phyloP scores from a whole-genome alignment of 2,329 filamentous ascomycete species.

The Shiraia bambusicola region DNA sequence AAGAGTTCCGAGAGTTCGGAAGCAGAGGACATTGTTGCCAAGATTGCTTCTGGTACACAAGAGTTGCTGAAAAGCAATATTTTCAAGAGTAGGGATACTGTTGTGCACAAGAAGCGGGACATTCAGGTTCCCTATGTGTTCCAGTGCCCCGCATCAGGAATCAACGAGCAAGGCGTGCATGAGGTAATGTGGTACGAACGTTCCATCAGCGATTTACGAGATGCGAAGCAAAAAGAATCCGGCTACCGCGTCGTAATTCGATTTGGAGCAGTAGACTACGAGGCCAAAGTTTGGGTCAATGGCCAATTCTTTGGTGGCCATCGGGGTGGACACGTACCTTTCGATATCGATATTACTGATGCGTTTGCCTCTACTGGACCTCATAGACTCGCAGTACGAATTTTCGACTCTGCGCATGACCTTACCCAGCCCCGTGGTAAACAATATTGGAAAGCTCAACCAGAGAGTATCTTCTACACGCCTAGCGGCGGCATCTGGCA shows the following conservation, averaged over 20 bases:
- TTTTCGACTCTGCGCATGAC: slow-evolving; percentile 65
- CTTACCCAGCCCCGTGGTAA: slow-evolving; percentile 67
- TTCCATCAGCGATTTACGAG: slow-evolving; percentile 53
- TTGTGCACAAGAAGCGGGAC: slow-evolving; percentile 49
- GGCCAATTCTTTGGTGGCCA: slow-evolving; percentile 57
- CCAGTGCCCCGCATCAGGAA: slow-evolving; percentile 64
- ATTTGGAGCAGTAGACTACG: slow-evolving; percentile 65
- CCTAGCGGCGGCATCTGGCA: slow-evolving; percentile 62
- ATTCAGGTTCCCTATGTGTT: slow-evolving; percentile 68
- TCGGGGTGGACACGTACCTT: slow-evolving; percentile 61
- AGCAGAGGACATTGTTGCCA: slow-evolving; percentile 47
- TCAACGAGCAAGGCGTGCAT: slow-evolving; percentile 62
- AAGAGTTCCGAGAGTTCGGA: slow-evolving; percentile 22
- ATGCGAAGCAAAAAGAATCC: slow-evolving; percentile 43
- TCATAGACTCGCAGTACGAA: slow-evolving; percentile 55
- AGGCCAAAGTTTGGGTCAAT: slow-evolving; percentile 59
- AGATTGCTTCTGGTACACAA: slow-evolving; percentile 54
- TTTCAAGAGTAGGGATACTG: slow-evolving; percentile 30
- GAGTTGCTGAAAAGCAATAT: slow-evolving; percentile 52
- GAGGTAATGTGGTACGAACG: slow-evolving; percentile 69
- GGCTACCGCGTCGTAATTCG: slow-evolving; percentile 52
- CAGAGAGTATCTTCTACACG: slow-evolving; percentile 63
- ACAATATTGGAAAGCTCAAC: slow-evolving; percentile 64
- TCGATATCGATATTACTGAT: slow-evolving; percentile 60
- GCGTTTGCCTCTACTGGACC: slow-evolving; percentile 22